Conservation (phyloP, 1,139 yeast genomes). For the Pneumocystis canis region DNA sequence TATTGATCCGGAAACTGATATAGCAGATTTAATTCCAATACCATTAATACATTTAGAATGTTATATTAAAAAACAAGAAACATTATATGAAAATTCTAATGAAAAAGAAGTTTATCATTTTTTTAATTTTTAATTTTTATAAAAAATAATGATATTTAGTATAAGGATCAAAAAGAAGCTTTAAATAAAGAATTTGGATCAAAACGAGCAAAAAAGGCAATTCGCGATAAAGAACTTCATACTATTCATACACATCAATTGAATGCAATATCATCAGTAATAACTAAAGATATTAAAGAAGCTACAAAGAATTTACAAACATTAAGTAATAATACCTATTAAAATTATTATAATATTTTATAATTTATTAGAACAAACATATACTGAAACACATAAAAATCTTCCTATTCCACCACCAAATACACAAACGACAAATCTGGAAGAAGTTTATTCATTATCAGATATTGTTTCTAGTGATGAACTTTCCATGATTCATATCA, state of each 20-base stretch:
- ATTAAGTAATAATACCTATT: conserved; percentile 25
- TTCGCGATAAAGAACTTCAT: conserved; percentile 65
- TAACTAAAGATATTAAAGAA: conserved; percentile 62
- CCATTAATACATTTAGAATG: background rate
- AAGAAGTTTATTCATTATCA: conserved; percentile 63
- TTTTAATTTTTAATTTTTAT: too few relatives aligned
- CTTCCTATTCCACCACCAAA: conserved; percentile 76
- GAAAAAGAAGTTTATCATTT: background rate
- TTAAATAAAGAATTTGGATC: conserved; percentile 96
- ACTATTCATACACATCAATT: conserved; percentile 72
- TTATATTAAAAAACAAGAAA: background rate
- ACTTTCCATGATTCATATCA: conserved; percentile 48
- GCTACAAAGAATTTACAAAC: conserved; percentile 64
- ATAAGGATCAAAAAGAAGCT: conserved; percentile 45
- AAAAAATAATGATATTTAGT: background rate
- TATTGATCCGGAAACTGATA: background rate
- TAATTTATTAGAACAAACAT: conserved; percentile 32
- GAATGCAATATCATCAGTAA: conserved; percentile 60
- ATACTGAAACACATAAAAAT: conserved; percentile 36
- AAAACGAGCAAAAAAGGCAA: conserved; percentile 84
- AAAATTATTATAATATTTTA: too few relatives aligned
- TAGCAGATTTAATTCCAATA: background rate
- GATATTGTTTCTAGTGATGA: conserved; percentile 58
- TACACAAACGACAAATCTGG: conserved; percentile 61
- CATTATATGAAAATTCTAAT: too few relatives aligned